Evolutionary conservation across 1,284 basidiomycete species (phyloP), one percentile per base, ranked within the genome.

Genomic region (Phaffia rhodozyma): DNA sequence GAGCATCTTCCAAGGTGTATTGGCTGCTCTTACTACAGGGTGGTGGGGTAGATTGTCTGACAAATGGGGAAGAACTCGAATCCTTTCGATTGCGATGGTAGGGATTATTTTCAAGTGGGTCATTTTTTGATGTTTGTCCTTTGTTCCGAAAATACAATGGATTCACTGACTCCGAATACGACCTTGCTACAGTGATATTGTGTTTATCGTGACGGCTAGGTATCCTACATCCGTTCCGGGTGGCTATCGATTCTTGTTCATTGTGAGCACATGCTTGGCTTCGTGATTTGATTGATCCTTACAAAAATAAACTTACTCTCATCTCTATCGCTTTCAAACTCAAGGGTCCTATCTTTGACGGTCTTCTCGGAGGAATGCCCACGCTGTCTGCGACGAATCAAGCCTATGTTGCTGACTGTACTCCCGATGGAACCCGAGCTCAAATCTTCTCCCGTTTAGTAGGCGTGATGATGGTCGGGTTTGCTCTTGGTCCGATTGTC

Each of bases 11-110:
- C 86, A 86, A 81, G 91, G 91, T n/a, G 70, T 84, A 5, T 79
- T 93, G 4, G 86, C 86, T 4, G 89, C 87, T 0, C 74, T 92
- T 43, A 91, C 88, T 1, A 89, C 89, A 0, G 88, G 87, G 11
- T 90, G 84, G 81, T 96, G 91, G 91, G 88, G 88, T 48, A 82
- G 82, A 65, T 85, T 86, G 55, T 85, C 88, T 9, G 89, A 93
- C 72, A 79, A 83, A 23, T 75, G 85, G 65, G 91, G 91, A 13
- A 81, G 91, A 32, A 87, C 83, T 5, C 81, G 79, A 55, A 84
- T 93, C 43, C 81, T 94, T 61, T 83, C 85, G 16, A 75, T 85
- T 29, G 77, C 84, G 20, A 84, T 86, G 5, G 68, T 86, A 23
- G 89, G 91, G 4, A 74, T 91, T 1, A 79, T 91, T 70, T 76